Evolutionary conservation across 768 basidiomycete genomes (phyloP), one percentile per base, ranked within the genome.

Genomic region (Boletus reticulatus): DNA sequence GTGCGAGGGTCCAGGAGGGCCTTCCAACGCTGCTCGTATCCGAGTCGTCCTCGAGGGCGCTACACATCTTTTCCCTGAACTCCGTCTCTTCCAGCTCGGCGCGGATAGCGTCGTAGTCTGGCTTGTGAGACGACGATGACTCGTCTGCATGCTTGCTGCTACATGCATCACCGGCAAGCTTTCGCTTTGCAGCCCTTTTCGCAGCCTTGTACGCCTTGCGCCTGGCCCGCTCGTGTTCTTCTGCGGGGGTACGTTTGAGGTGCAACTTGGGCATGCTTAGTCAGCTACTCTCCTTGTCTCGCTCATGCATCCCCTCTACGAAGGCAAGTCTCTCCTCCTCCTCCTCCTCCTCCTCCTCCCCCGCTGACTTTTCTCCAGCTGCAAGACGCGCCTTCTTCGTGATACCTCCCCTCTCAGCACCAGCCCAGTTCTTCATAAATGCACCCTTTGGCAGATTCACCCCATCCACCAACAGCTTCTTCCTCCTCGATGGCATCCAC

Each of bases 391-490:
- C 77, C 66, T 79, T 81, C 43, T 72, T 79, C 11, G 52, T 85
- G 2, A 32, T 70, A 1, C 78, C 78, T 4, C 43, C 75, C 2
- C 12, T 76, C 11, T 27, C 69, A 1, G 63, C 63, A 31, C 82
- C 80, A 0, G 22, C 75, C 0, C 60, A 70, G 11, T 77, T 88
- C 58, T 37, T 84, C 48, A 65, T 90, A 48, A 76, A 93, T 66
- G 92, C 91, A 0, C 89, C 89, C 0, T 92, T 92, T 68, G 93
- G 93, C 11, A 80, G 89, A 0, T 94, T 94, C 66, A 70, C 84
- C 0, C 82, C 80, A 0, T 69, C 58, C 41, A 60, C 54, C 56
- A 59, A 80, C 29, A 80, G 77, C 59, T 58, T 78, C 53, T 71
- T 85, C 57, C 70, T 84, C 12, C 60, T 89, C 8, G 80, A 92